Base-by-base conservation (phyloP, 1,139 yeast genomes). In the Saccharomyces hybrid region DNA sequence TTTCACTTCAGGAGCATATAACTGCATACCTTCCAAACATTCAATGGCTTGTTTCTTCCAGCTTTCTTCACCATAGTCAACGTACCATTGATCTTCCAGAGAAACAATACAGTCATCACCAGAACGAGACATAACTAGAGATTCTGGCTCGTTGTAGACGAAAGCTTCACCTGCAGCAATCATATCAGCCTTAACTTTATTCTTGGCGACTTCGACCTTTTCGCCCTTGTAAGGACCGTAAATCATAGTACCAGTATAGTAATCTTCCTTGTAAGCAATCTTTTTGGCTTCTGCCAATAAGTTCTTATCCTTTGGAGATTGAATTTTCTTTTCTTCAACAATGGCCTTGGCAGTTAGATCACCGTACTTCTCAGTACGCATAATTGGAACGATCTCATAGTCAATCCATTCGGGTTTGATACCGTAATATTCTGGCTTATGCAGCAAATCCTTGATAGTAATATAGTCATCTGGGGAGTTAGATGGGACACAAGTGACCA, bases 31-130 rank as follows among this genome's bases (percentile, higher is more conserved):
- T 49, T 77, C 78, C 62, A 95, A 80, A 71, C 96, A 87, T 64
- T 87, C 95, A 60, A 85, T 77, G 54, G 98, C 95, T 71, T 82
- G 81, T n/a, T 77, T 73, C 70, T 87, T 87, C 99, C 99, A 95
- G 31, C 75, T 65, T 62, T 84, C 90, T 80, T 95, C 99, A 79
- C 99, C 99, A 69, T 95, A 95, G 72, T 95, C 98, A 67, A 89
- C 81, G 73, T 83, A 95, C 99, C 99, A 95, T 78, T 95, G 99
- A 75, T 95, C 99, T 75, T 95, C 98, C 56, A 95, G 81, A 14
- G 98, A 90, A 53, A 93, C 99, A 66, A 93, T 83, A 80, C 99
- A 93, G 57, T 86, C 93, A 70, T 93, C 99, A 64, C 98, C 98
- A 50, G 97, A 88, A 77, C 99, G 86, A 23, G 98, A 91, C 54